Conservation (phyloP, 768 basidiomycete genomes). For the Tephrocybe sp. region DNA sequence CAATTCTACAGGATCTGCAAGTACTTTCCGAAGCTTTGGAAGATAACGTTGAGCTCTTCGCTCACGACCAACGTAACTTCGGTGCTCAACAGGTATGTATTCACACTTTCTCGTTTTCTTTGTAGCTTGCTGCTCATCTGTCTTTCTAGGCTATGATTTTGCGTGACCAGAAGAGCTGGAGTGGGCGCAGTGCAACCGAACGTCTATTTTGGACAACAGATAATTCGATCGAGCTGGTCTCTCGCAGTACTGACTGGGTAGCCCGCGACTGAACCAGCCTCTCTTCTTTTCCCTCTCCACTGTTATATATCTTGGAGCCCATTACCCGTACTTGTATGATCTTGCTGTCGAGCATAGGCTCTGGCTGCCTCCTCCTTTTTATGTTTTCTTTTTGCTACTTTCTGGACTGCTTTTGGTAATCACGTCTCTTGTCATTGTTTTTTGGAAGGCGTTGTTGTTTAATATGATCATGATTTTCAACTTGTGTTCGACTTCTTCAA, state of each 20-base stretch:
- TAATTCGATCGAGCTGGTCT: constrained; percentile 83
- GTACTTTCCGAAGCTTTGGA: constrained; percentile 83
- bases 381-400: constrained; percentile 1
- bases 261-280: constrained; percentile 52
- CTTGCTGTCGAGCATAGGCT: constrained; percentile 10
- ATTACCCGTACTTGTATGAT: constrained; percentile 16
- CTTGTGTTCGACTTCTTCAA: neutral
- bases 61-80: constrained; percentile 91
- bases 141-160: constrained; percentile 84
- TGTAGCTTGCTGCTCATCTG: neutral
- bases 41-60: constrained; percentile 90
- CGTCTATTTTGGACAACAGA: constrained; percentile 92
- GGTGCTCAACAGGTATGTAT: constrained; percentile 89
- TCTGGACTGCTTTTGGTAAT: constrained; percentile 10
- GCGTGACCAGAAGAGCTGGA: constrained; percentile 96
- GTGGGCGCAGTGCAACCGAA: constrained; percentile 86
- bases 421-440: constrained; percentile 4
- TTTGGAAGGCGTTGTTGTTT: constrained; percentile 13
- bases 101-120: neutral
- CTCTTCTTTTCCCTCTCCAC: neutral
- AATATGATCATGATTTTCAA: constrained; percentile 11
- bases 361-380: neutral
- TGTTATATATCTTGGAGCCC: constrained; percentile 17
- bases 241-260: constrained; percentile 86
- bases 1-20: constrained; percentile 87